These are phyloP conservation scores for Murraya paniculata DNA, from an alignment of 345 rosid species.

Conservation along the genomic window DNA sequence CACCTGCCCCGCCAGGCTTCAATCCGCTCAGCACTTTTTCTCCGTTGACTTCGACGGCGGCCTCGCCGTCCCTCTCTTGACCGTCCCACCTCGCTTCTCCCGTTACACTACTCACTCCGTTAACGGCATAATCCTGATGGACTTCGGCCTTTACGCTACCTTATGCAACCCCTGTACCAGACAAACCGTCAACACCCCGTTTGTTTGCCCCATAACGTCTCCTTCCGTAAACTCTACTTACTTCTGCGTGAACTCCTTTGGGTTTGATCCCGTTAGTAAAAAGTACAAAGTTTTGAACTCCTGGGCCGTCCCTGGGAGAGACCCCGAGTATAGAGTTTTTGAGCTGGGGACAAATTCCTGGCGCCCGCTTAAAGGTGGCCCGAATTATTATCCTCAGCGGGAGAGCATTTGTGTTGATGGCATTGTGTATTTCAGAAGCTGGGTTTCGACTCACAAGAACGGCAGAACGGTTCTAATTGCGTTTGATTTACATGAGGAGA, in stretches of 20 bases:
- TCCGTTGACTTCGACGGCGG: constrained; percentile 6
- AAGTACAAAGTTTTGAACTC: constrained; percentile 24
- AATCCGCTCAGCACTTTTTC: constrained; percentile 14
- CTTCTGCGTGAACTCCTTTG: constrained; percentile 20
- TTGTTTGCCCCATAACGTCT: constrained; percentile 1
- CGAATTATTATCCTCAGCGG: constrained; percentile 5
- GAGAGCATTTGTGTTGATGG: constrained; percentile 21
- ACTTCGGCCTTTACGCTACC: constrained; percentile 22
- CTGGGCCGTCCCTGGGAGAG: constrained; percentile 3
- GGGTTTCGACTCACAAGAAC: neutral
- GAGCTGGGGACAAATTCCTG: constrained; percentile 16
- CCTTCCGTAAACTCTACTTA: neutral
- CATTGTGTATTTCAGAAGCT: constrained; percentile 15
- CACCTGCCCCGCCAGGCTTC: constrained; percentile 18
- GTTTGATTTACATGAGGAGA: constrained; percentile 13
- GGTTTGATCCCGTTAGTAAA: constrained; percentile 15
- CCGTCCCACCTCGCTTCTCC: constrained; percentile 11
- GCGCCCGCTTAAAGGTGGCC: constrained; percentile 15
- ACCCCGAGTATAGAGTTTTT: constrained; percentile 9
- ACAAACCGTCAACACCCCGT: neutral
- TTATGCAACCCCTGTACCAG: constrained; percentile 27
- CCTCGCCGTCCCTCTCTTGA: neutral
- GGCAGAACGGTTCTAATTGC: neutral
- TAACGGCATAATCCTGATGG: constrained; percentile 23
- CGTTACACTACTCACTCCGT: constrained; percentile 20